Evolutionary conservation across 257 asterid genomes (phyloP).

Genomic region (Prunella vulgaris): DNA sequence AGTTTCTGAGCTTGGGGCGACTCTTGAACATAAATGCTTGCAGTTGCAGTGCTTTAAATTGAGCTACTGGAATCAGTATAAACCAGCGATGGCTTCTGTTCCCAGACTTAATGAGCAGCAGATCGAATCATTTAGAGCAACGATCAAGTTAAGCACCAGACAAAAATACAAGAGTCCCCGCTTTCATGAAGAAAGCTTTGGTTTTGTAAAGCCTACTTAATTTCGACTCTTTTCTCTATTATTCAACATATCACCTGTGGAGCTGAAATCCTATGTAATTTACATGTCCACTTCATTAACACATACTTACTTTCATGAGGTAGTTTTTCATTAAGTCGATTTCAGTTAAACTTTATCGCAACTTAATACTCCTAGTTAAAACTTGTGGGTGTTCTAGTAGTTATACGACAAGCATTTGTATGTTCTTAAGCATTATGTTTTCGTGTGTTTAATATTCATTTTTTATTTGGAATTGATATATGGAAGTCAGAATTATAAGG

Average conservation of each 20-base stretch:
- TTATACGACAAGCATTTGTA: too few species aligned
- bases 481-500: too few species aligned
- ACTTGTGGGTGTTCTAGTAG: too few species aligned
- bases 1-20: slow-evolving; percentile 24
- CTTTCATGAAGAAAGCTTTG: slow-evolving; percentile 7
- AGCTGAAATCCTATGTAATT: not conserved
- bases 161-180: not conserved
- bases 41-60: not conserved
- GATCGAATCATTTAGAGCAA: not conserved
- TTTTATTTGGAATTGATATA: too few species aligned
- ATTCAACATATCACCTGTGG: not conserved
- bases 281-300: not conserved
- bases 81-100: not conserved
- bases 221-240: not conserved
- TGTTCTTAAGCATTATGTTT: too few species aligned
- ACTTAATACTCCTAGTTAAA: too few species aligned
- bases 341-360: too few species aligned
- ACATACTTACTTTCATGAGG: not conserved
- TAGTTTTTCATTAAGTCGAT: not conserved
- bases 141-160: not conserved
- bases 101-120: not conserved
- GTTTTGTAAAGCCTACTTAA: not conserved
- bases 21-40: slow-evolving; percentile 19
- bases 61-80: not conserved
- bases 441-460: too few species aligned